Percentiles rank a stretch among this genome's conserved stretches.
Conservation (phyloP, 2,329 filamentous ascomycete genomes). For the Malbranchea cinnamomea region DNA sequence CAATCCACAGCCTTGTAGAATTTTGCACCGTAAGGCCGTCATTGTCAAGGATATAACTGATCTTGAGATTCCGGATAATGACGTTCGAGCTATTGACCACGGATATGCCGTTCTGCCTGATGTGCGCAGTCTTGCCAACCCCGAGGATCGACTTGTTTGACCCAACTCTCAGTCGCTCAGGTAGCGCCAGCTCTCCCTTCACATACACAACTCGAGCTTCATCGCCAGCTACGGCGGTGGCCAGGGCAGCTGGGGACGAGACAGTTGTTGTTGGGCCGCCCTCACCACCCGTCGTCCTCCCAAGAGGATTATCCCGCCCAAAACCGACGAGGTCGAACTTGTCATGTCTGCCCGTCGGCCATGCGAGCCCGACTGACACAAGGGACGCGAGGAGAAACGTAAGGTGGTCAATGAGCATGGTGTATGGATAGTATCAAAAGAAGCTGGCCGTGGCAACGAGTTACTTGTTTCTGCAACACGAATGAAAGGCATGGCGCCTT, state of each 20-base stretch:
- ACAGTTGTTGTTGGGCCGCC: constrained; percentile 36
- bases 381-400: no score
- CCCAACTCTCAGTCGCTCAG: constrained; percentile 29
- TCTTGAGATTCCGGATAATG: constrained; percentile 26
- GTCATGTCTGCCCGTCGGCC: not conserved
- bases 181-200: constrained; percentile 28
- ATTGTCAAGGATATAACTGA: constrained; percentile 23
- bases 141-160: constrained; percentile 33
- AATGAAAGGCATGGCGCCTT: no score
- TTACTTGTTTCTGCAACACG: no score
- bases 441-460: no score
- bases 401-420: no score
- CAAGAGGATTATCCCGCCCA: constrained; percentile 24
- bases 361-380: no score
- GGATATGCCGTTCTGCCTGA: constrained; percentile 24
- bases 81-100: constrained; percentile 25
- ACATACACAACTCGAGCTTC: constrained; percentile 31
- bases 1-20: constrained; percentile 33
- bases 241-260: constrained; percentile 29
- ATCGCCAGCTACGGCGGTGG: constrained; percentile 30
- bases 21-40: constrained; percentile 33
- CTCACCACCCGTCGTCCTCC: constrained; percentile 25
- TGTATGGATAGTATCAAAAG: no score
- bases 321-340: constrained; percentile 4
- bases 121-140: constrained; percentile 20